Evolutionary conservation across 108 stramenopile species (phyloP).

Genomic region (Asterionellopsis glacialis): DNA sequence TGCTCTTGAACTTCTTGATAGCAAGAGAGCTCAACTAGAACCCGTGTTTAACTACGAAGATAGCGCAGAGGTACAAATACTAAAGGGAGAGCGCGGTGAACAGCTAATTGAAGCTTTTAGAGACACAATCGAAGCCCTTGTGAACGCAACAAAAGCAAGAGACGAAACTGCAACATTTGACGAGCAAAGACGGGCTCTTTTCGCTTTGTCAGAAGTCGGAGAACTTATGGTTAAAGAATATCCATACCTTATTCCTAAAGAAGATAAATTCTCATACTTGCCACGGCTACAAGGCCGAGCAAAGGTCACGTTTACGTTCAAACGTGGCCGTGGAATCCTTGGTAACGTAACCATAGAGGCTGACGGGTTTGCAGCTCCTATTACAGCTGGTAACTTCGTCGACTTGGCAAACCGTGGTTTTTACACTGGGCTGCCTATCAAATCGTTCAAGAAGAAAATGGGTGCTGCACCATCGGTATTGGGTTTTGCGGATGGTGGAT

Average conservation of each 20-base stretch:
- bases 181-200: slow-evolving; percentile 40
- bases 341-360: slow-evolving; percentile 83
- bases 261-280: slow-evolving; percentile 73
- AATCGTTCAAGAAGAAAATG: slow-evolving; percentile 49
- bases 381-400: slow-evolving; percentile 76
- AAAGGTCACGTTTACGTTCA: slow-evolving; percentile 68
- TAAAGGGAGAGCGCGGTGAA: slow-evolving; percentile 66
- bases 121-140: slow-evolving; percentile 35
- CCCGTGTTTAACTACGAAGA: slow-evolving; percentile 81
- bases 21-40: slow-evolving; percentile 56
- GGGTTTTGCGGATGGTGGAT: background rate
- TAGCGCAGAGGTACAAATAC: slow-evolving; percentile 52
- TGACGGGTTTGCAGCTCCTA: slow-evolving; percentile 81
- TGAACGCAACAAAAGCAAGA: slow-evolving; percentile 21
- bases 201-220: slow-evolving; percentile 63
- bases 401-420: slow-evolving; percentile 74
- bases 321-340: slow-evolving; percentile 30
- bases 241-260: slow-evolving; percentile 64
- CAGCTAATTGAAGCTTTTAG: slow-evolving; percentile 48
- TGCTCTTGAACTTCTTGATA: slow-evolving; percentile 39
- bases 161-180: slow-evolving; percentile 24
- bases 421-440: slow-evolving; percentile 77
- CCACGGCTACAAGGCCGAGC: slow-evolving; percentile 73
- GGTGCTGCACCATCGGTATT: slow-evolving; percentile 34
- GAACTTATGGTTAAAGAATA: slow-evolving; percentile 60